Base-by-base conservation (phyloP, 176 grass and related monocot genomes). In the Phyllostachys edulis region DNA sequence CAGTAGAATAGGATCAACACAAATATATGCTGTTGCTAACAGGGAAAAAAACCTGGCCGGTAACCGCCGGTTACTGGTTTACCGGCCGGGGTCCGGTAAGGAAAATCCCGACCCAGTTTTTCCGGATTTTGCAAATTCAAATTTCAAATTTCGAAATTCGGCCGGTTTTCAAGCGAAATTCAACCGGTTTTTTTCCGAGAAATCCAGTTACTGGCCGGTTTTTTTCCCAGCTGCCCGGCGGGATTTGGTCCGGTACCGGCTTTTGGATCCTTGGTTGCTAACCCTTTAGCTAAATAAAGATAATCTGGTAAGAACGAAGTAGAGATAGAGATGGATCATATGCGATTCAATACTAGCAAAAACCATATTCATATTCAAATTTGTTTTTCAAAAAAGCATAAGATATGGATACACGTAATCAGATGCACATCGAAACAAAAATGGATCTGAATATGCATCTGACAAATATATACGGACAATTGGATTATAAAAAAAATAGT, bases 401-500 rank as follows among this genome's bases (percentile, higher is more conserved):
- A 47, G 24, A 50, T 45, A 60, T 44, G 9, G 1, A 45, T 18
- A 12, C 62, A 65, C 13, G 36, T n/a, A 47, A 64, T 39, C 38
- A 62, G 23, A 62, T 62, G 11, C 2, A 62, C 2, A 62, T 62
- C 10, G 13, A 62, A 29, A 56, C 54, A 21, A 61, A 27, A 62
- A 5, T 13, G 4, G 11, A 62, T 29, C 11, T 60, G 12, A 15
- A 59, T 23, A n/a, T 3, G 8, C 55, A 23, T 29, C 10, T 63
- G 24, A 14, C 10, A 63, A 59, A 2, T 1, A 29, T 13, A 63
- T 63, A 27, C 1, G 0, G 60, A 63, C 55, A 37, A 32, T 27
- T 79, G 18, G 17, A 36, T 66, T n/a, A 65, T 29, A 14, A 39
- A 49, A 87, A 87, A 24, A 18, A 59, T 57, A 68, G n/a, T 60